These are phyloP conservation scores for Liriodendron chinense DNA, from an alignment of 164 flowering plant genomes.

Conservation along the genomic window DNA sequence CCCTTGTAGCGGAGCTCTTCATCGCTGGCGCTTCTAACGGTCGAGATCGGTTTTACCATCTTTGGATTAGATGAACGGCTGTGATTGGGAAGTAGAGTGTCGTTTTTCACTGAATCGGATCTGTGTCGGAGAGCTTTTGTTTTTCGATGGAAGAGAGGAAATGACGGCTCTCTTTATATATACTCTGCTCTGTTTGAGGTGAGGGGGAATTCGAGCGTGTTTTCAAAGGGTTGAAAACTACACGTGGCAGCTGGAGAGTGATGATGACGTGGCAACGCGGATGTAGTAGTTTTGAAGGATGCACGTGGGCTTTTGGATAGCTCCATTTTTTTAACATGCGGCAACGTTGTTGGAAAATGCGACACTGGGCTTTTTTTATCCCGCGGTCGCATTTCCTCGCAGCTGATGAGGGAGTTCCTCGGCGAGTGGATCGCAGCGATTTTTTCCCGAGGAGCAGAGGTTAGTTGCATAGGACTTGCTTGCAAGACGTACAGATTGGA, in stretches of 20 bases:
- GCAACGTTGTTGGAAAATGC: neutral
- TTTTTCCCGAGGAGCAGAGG: neutral
- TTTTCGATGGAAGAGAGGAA: neutral
- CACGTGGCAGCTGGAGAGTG: neutral
- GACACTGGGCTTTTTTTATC: neutral
- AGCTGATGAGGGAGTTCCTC: neutral
- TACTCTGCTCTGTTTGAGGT: neutral
- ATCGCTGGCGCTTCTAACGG: neutral
- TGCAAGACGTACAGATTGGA: no score
- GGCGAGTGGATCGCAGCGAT: neutral
- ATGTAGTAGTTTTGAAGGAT: neutral
- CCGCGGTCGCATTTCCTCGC: neutral
- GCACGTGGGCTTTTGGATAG: neutral
- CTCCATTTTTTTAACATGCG: neutral
- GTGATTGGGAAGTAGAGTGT: neutral
- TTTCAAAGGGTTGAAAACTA: neutral
- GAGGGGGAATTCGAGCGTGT: neutral
- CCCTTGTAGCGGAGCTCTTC: conserved; percentile 46
- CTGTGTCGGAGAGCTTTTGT: neutral
- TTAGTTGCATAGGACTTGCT: no score
- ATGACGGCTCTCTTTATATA: neutral
- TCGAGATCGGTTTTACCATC: conserved; percentile 1
- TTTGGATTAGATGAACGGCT: neutral
- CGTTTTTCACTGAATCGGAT: neutral
- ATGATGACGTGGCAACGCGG: neutral